These are phyloP conservation scores for Cyberlindnera bimundalis DNA, from an alignment of 805 yeast genomes.

Conservation along the genomic window DNA sequence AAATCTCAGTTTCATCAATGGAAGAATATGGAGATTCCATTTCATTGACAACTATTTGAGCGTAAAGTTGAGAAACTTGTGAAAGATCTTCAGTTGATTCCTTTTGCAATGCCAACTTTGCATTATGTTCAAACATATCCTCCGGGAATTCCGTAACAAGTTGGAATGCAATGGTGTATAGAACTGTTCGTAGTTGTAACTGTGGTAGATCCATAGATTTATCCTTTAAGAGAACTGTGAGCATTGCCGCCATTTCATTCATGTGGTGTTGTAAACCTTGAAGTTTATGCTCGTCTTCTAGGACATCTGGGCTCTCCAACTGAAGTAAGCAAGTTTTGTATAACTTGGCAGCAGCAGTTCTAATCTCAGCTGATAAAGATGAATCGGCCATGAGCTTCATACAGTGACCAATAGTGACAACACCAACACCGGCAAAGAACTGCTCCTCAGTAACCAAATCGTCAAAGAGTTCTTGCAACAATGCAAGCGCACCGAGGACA, in stretches of 20 bases:
- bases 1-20: constrained; percentile 17
- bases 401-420: constrained; percentile 49
- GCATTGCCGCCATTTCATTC: constrained; percentile 15
- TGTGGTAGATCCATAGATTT: constrained; percentile 11
- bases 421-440: constrained; percentile 75
- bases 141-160: constrained; percentile 25
- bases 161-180: constrained; percentile 18
- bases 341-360: constrained; percentile 46
- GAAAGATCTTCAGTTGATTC: constrained; percentile 17
- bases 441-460: constrained; percentile 85
- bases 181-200: constrained; percentile 16
- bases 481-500: constrained; percentile 30
- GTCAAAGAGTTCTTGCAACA: constrained; percentile 74
- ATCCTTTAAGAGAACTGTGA: constrained; percentile 13
- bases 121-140: constrained; percentile 17
- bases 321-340: constrained; percentile 52
- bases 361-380: constrained; percentile 35
- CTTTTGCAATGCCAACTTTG: constrained; percentile 11
- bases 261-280: constrained; percentile 23
- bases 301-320: constrained; percentile 48
- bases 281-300: constrained; percentile 35
- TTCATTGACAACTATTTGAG: constrained; percentile 15
- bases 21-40: constrained; percentile 5
- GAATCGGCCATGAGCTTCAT: constrained; percentile 36
- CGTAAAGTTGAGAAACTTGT: constrained; percentile 12